Conservation (phyloP, 1,284 basidiomycete species). For the Ceratobasidium sp. region DNA sequence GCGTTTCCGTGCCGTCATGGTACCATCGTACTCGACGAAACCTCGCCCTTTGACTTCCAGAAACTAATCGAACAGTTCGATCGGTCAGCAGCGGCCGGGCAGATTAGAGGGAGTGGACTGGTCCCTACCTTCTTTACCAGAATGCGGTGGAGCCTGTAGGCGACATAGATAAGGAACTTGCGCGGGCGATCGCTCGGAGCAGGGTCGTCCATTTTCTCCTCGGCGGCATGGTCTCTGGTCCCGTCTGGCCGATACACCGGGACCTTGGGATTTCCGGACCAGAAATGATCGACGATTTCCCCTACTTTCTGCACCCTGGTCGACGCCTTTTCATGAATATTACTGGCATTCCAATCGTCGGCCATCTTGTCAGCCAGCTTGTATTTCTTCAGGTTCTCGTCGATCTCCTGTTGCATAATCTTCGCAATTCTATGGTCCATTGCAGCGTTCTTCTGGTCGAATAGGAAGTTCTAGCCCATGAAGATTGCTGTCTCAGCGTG, state of each 20-base stretch:
- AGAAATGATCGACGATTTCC: background rate
- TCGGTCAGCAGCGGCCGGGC: no score
- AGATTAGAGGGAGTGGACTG: no score
- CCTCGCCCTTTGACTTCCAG: background rate
- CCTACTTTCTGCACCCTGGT: background rate
- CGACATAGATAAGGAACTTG: constrained; percentile 35
- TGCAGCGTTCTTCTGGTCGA: background rate
- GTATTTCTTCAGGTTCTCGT: background rate
- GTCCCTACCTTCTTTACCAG: background rate
- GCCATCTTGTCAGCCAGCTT: background rate
- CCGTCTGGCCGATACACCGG: constrained; percentile 1
- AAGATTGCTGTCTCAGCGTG: background rate
- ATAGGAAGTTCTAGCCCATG: constrained; percentile 1
- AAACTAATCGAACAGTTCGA: background rate
- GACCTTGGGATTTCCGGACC: constrained; percentile 22
- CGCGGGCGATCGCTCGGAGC: background rate
- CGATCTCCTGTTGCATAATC: constrained; percentile 9
- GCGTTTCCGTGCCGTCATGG: background rate
- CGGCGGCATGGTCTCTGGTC: background rate
- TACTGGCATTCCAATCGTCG: constrained; percentile 4
- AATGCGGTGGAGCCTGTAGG: background rate
- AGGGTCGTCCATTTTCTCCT: background rate
- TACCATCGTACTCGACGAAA: constrained; percentile 2
- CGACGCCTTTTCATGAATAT: background rate
- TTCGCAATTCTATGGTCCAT: background rate